Conservation (phyloP, 75 land plant genomes). For the Pinus taeda region DNA sequence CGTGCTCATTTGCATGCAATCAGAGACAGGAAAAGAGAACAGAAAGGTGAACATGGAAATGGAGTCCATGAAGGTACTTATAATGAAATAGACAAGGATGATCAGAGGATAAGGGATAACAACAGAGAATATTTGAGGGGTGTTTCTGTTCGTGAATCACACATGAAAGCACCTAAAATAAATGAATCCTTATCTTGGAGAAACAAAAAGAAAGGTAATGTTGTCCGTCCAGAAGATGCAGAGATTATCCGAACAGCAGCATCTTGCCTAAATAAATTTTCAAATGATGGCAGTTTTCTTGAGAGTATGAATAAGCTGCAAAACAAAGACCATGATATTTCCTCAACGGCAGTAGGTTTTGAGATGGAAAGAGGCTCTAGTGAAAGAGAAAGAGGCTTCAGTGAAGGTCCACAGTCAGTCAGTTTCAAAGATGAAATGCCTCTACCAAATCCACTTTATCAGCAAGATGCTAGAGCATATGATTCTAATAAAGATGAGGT, state of each 20-base stretch:
- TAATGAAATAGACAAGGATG: conserved; percentile 31
- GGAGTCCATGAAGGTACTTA: conserved; percentile 12
- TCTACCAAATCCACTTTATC: not conserved
- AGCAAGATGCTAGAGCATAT: not conserved
- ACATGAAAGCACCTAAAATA: conserved; percentile 75
- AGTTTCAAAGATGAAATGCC: not conserved
- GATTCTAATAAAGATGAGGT: not conserved
- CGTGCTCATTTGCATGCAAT: conserved; percentile 94
- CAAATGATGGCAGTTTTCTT: conserved; percentile 80
- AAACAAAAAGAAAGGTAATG: conserved; percentile 27
- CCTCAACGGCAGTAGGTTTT: not conserved
- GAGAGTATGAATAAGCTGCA: conserved; percentile 17
- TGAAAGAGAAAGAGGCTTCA: not conserved
- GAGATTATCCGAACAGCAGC: conserved; percentile 58
- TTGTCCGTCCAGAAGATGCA: conserved; percentile 46
- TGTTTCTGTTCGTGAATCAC: conserved; percentile 36
- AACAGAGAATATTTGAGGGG: conserved; percentile 47
- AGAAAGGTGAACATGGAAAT: conserved; percentile 14
- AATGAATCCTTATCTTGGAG: conserved; percentile 70
- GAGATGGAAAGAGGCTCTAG: not conserved
- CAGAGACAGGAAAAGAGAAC: conserved; percentile 56
- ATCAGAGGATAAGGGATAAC: conserved; percentile 17
- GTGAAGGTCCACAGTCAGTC: too few relatives aligned
- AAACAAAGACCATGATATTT: conserved; percentile 11
- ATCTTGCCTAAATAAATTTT: conserved; percentile 58